Evolutionary conservation across 805 yeast genomes (phyloP).

Genomic region (Kluyveromyces starmeri): DNA sequence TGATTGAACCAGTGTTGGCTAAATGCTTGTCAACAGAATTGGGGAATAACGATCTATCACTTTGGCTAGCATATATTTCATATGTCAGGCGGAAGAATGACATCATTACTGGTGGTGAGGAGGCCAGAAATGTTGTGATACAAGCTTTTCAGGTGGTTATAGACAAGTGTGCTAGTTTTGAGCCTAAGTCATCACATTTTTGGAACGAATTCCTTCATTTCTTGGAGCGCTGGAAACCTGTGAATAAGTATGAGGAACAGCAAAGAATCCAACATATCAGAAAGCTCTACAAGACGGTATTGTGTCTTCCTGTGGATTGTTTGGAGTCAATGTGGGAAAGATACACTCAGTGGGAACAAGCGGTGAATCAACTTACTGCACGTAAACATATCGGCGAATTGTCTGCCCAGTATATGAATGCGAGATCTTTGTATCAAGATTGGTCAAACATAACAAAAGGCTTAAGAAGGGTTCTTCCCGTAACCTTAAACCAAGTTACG

Average conservation of each 20-base stretch:
- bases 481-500: slow-evolving; percentile 19
- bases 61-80: slow-evolving; percentile 71
- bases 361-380: slow-evolving; percentile 63
- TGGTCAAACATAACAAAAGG: slow-evolving; percentile 50
- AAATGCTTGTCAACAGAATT: slow-evolving; percentile 43
- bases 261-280: slow-evolving; percentile 72
- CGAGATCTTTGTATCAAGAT: slow-evolving; percentile 69
- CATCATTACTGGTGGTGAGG: slow-evolving; percentile 73
- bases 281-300: slow-evolving; percentile 57
- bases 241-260: slow-evolving; percentile 75
- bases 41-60: slow-evolving; percentile 44
- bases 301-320: slow-evolving; percentile 66
- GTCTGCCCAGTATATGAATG: slow-evolving; percentile 78
- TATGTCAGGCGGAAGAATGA: slow-evolving; percentile 64
- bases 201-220: slow-evolving; percentile 84
- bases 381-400: slow-evolving; percentile 76
- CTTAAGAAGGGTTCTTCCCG: slow-evolving; percentile 34
- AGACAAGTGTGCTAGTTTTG: slow-evolving; percentile 62
- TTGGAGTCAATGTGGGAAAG: slow-evolving; percentile 74
- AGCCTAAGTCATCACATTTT: slow-evolving; percentile 56
- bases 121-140: slow-evolving; percentile 60
- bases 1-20: slow-evolving; percentile 58
- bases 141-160: slow-evolving; percentile 82
- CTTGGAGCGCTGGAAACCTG: slow-evolving; percentile 68
- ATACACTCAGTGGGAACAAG: slow-evolving; percentile 79